Evolutionary conservation across 176 grass and related monocot species (phyloP), one percentile per base, ranked within the genome.

Genomic region (Musa acuminata): DNA sequence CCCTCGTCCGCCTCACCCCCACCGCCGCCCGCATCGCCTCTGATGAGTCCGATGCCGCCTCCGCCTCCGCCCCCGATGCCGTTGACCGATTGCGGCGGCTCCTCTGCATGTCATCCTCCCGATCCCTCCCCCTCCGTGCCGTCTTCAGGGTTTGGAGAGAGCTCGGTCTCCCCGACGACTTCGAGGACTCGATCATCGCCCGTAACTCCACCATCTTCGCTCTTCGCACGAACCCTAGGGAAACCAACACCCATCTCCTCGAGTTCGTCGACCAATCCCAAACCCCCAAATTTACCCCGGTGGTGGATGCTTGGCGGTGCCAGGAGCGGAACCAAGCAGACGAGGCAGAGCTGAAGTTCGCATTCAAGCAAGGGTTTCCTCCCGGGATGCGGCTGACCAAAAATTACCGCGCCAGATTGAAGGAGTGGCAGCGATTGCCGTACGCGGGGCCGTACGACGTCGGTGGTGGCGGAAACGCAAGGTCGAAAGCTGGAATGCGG

Each of bases 141-240:
- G 50, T 98, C n/a, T 89, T 93, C 74, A 84, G 84, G 62, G 83
- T 93, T 51, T 93, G 95, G 86, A 83, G 86, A 52, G 95, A 91
- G 75, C 90, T 98, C 35, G 90, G 87, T 10, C 86, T 98, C 35
- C 88, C 90, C 11, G 86, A 89, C 51, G 87, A 90, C 63, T 92
- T 97, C 51, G 95, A 89, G 86, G 86, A 71, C 13, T 87, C 85
- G 2, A 77, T 91, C 53, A 23, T 93, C 70, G 86, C 72, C 24
- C 29, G 13, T 35, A 85, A 88, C 62, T 79, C 85, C 24, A 64
- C 78, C 13, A 69, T 90, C 54, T 97, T 97, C 64, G 35, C 77
- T 58, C 74, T 97, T 8, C 51, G 62, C 0, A 52, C 86, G 19
- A 90, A 90, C 51, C 85, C 85, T 0, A 52, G 59, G 12, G 87